Percentiles rank a stretch among this genome's conserved stretches.
phyloP scores from a whole-genome alignment of 2,329 filamentous ascomycete genomes.

The Colletotrichum aenigma region DNA sequence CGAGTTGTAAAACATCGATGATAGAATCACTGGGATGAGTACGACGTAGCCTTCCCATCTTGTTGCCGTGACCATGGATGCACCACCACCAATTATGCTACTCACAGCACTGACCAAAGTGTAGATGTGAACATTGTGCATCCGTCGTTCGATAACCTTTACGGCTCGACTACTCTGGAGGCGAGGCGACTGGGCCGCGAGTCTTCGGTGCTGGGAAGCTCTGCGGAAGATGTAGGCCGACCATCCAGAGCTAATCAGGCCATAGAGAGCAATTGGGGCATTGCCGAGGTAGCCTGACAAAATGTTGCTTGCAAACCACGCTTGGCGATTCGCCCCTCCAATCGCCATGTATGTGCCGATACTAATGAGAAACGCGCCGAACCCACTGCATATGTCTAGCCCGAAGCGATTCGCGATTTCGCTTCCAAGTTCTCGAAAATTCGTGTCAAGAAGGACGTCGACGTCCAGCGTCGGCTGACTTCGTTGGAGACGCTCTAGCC shows the following conservation, averaged over 20 bases:
- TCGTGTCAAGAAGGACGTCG: slow-evolving; percentile 45
- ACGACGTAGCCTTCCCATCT: slow-evolving; percentile 59
- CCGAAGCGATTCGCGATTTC: slow-evolving; percentile 54
- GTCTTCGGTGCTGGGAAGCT: slow-evolving; percentile 39
- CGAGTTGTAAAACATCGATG: slow-evolving; percentile 49
- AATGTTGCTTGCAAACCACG: slow-evolving; percentile 54
- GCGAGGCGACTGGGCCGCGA: slow-evolving; percentile 24
- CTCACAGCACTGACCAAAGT: slow-evolving; percentile 47
- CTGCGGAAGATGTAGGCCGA: slow-evolving; percentile 45
- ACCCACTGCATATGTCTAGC: slow-evolving; percentile 56
- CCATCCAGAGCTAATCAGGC: slow-evolving; percentile 53
- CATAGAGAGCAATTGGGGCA: slow-evolving; percentile 50
- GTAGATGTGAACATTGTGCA: slow-evolving; percentile 47
- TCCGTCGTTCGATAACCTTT: slow-evolving; percentile 37
- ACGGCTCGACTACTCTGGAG: slow-evolving; percentile 28
- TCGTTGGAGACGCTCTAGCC: not conserved
- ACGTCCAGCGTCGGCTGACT: slow-evolving; percentile 25
- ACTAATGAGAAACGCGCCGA: slow-evolving; percentile 53
- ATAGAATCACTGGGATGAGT: slow-evolving; percentile 52
- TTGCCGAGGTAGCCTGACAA: slow-evolving; percentile 62
- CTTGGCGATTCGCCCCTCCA: slow-evolving; percentile 43
- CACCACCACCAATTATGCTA: slow-evolving; percentile 51
- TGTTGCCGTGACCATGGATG: slow-evolving; percentile 53
- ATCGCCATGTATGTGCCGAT: slow-evolving; percentile 59
- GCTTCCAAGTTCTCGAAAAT: slow-evolving; percentile 51